Evolutionary conservation across 164 flowering plant species (phyloP).

Genomic region (Annona squamosa): DNA sequence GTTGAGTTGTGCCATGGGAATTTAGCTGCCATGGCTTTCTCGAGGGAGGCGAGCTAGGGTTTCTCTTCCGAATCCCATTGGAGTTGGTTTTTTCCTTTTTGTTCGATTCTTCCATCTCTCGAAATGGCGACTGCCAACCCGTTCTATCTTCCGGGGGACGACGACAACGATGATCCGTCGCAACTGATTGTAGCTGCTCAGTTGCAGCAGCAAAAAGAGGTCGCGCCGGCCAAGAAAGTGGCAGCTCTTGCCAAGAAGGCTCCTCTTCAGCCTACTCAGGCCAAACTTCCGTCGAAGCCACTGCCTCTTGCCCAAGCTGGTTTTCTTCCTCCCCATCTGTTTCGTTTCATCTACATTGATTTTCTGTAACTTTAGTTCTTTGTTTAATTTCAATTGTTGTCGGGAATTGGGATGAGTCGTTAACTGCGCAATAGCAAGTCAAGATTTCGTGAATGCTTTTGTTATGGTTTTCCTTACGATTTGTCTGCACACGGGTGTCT

Average conservation of each 20-base stretch:
- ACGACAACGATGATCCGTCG: constrained; percentile 66
- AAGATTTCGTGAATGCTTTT: no score
- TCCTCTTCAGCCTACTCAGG: constrained; percentile 16
- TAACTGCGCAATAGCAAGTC: no score
- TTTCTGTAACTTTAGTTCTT: neutral
- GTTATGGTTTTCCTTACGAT: no score
- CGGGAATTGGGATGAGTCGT: no score
- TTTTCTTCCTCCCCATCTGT: constrained; percentile 6
- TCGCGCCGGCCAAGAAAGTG: constrained; percentile 27
- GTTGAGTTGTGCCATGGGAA: no score
- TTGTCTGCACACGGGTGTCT: no score
- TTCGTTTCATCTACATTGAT: neutral
- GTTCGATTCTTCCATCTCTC: neutral
- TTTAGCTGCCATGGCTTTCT: no score
- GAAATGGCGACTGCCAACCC: constrained; percentile 38
- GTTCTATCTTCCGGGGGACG: constrained; percentile 67
- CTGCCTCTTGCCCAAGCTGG: constrained; percentile 80
- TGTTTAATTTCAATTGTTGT: neutral
- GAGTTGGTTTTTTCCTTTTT: no score
- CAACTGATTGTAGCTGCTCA: constrained; percentile 45
- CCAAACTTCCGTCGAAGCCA: constrained; percentile 57
- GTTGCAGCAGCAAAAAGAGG: constrained; percentile 23
- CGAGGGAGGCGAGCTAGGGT: neutral
- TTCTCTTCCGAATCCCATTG: neutral
- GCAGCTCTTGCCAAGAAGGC: constrained; percentile 21